A percentile compares a stretch with the other conserved stretches of the same genome.
phyloP scores from a whole-genome alignment of 768 basidiomycete species.

The Auricularia sp. region DNA sequence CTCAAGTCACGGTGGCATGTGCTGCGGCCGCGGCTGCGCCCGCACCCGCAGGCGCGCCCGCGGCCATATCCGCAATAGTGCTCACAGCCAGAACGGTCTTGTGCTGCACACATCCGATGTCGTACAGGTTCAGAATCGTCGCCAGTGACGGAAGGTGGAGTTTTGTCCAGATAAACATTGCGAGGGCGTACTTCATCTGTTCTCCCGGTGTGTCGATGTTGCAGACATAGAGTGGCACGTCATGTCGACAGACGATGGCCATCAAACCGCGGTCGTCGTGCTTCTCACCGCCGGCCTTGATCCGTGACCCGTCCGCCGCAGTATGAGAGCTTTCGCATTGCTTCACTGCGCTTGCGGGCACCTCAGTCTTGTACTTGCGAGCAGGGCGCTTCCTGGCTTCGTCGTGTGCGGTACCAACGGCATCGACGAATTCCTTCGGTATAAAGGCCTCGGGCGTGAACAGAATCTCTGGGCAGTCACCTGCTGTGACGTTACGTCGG shows the following conservation, averaged over 20 bases:
- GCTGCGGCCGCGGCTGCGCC: no score
- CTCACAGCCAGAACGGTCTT: not conserved
- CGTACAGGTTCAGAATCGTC: not conserved
- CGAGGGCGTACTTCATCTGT: constrained; percentile 2
- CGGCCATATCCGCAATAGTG: no score
- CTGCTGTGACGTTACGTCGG: no score
- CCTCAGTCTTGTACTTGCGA: not conserved
- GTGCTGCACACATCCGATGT: not conserved
- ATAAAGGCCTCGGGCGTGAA: no score
- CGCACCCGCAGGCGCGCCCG: no score
- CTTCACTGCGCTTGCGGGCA: not conserved
- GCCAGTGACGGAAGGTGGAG: not conserved
- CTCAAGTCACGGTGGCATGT: no score
- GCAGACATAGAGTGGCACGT: constrained; percentile 5
- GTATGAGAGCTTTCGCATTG: not conserved
- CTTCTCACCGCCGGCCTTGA: not conserved
- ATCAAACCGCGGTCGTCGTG: not conserved
- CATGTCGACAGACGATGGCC: constrained; percentile 2
- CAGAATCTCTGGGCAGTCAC: no score
- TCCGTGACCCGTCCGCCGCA: not conserved
- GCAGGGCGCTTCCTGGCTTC: no score
- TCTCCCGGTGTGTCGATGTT: constrained; percentile 6
- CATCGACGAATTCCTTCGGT: no score
- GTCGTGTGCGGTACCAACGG: no score
- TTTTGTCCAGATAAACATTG: not conserved